A percentile compares a stretch with the other conserved stretches of the same genome.
phyloP scores from a whole-genome alignment of 306 rosid genomes.

The Gillenia trifoliata region DNA sequence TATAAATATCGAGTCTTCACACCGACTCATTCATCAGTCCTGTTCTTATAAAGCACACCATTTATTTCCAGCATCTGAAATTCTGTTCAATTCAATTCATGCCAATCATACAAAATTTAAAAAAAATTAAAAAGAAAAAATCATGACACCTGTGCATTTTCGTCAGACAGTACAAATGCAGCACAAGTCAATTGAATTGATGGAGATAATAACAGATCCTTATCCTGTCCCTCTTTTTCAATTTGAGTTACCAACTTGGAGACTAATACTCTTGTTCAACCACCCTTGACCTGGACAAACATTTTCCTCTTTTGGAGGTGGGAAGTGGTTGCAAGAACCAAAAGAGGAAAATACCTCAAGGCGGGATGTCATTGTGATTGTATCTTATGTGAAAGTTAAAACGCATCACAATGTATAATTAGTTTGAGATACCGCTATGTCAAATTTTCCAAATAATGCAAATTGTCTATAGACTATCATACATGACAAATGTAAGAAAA shows the following conservation, averaged over 20 bases:
- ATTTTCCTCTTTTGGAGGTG: too few species aligned
- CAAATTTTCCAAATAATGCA: too few species aligned
- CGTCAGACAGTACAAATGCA: background rate
- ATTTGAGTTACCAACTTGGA: slow-evolving; percentile 2
- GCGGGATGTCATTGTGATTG: too few species aligned
- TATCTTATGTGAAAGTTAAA: too few species aligned
- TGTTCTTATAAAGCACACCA: background rate
- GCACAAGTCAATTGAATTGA: background rate
- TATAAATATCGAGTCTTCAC: too few species aligned
- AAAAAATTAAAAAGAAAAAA: too few species aligned
- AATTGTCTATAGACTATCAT: too few species aligned
- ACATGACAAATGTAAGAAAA: too few species aligned
- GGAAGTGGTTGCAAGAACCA: background rate
- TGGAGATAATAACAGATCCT: background rate
- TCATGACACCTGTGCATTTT: background rate
- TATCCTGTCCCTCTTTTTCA: background rate
- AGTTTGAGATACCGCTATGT: too few species aligned
- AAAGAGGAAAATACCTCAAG: background rate
- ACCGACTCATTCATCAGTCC: background rate
- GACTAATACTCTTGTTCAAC: background rate
- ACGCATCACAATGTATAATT: rapidly evolving
- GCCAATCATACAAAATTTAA: background rate
- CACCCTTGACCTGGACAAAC: background rate
- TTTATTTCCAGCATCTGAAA: background rate
- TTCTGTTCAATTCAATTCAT: background rate